These are phyloP conservation scores for Curvularia eragrostidis DNA, from an alignment of 2,329 filamentous ascomycete species.

Conservation along the genomic window DNA sequence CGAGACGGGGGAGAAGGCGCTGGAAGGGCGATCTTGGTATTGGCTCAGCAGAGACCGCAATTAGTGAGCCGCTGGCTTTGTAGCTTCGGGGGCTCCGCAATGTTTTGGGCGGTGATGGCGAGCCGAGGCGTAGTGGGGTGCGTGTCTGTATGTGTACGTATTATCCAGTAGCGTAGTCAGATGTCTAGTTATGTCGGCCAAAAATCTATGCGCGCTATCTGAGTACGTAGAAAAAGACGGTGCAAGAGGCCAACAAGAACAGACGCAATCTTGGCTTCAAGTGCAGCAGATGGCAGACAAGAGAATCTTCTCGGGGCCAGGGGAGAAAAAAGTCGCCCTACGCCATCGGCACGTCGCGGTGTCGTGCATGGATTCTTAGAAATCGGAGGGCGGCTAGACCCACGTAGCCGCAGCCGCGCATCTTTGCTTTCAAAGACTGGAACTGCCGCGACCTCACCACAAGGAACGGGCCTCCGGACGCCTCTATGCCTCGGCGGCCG, in stretches of 20 bases:
- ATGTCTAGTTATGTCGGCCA: background rate
- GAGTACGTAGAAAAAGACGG: slow-evolving; percentile 13
- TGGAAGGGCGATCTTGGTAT: slow-evolving; percentile 22
- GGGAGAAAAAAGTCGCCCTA: slow-evolving; percentile 20
- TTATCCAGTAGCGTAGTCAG: slow-evolving; percentile 5
- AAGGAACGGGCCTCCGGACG: background rate
- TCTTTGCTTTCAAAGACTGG: slow-evolving; percentile 5
- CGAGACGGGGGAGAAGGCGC: slow-evolving; percentile 20
- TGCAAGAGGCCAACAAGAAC: background rate
- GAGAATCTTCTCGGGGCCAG: slow-evolving; percentile 15
- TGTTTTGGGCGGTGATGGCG: slow-evolving; percentile 24
- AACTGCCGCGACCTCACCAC: slow-evolving; percentile 20
- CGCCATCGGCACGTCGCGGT: slow-evolving; percentile 30
- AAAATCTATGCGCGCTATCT: slow-evolving; percentile 9
- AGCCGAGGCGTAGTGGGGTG: slow-evolving; percentile 23
- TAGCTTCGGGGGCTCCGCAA: slow-evolving; percentile 29
- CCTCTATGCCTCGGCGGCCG: slow-evolving; percentile 17
- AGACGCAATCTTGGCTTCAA: slow-evolving; percentile 11
- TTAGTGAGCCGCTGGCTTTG: slow-evolving; percentile 26
- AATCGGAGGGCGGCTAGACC: slow-evolving; percentile 33
- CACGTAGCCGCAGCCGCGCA: slow-evolving; percentile 12
- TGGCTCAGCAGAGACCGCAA: slow-evolving; percentile 18
- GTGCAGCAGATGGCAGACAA: slow-evolving; percentile 15
- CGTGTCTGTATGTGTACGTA: slow-evolving; percentile 20
- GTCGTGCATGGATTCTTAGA: slow-evolving; percentile 32